Percentiles rank a stretch among this genome's conserved stretches.
These are phyloP conservation scores for Lichenothelia convexa DNA, from an alignment of 495 filamentous ascomycete genomes.

Conservation along the genomic window DNA sequence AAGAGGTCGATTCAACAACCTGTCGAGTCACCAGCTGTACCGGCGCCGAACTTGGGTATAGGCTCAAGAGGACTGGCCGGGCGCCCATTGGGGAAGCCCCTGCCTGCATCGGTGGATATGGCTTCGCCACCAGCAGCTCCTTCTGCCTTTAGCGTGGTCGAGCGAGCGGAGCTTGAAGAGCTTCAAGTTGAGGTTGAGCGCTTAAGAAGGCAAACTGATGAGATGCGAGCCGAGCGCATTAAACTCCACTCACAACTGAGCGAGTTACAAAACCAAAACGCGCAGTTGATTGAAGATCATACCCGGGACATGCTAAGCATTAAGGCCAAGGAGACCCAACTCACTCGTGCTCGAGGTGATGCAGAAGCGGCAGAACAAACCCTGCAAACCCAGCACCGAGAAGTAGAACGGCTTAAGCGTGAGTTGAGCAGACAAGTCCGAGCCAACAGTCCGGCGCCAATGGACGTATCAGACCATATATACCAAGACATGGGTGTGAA, in stretches of 20 bases:
- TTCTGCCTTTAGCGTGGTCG: conserved; percentile 37
- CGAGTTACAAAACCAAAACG: conserved; percentile 87
- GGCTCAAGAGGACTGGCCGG: conserved; percentile 50
- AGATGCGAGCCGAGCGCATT: conserved; percentile 55
- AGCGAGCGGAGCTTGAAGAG: conserved; percentile 79
- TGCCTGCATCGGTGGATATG: conserved; percentile 21
- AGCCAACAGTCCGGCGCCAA: conserved; percentile 21
- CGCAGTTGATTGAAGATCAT: conserved; percentile 91
- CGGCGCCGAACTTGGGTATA: conserved; percentile 47
- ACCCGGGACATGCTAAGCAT: conserved; percentile 88
- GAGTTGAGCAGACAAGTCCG: conserved; percentile 36
- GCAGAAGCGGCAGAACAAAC: conserved; percentile 72
- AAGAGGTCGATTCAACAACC: conserved; percentile 33
- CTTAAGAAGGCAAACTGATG: conserved; percentile 49
- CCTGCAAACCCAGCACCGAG: conserved; percentile 63
- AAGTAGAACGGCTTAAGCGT: conserved; percentile 84
- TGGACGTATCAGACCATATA: conserved; percentile 15
- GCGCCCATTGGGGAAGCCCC: conserved; percentile 69
- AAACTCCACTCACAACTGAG: conserved; percentile 61
- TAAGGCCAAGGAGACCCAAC: conserved; percentile 95
- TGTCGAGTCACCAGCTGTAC: conserved; percentile 40
- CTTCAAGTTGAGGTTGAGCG: conserved; percentile 67
- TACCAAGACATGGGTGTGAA: too few relatives aligned
- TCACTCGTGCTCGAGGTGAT: conserved; percentile 79
- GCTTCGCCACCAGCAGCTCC: conserved; percentile 19